Evolutionary conservation across 192 early-diverging fungal species (phyloP).

Genomic region (Chytriomyces confervae): DNA sequence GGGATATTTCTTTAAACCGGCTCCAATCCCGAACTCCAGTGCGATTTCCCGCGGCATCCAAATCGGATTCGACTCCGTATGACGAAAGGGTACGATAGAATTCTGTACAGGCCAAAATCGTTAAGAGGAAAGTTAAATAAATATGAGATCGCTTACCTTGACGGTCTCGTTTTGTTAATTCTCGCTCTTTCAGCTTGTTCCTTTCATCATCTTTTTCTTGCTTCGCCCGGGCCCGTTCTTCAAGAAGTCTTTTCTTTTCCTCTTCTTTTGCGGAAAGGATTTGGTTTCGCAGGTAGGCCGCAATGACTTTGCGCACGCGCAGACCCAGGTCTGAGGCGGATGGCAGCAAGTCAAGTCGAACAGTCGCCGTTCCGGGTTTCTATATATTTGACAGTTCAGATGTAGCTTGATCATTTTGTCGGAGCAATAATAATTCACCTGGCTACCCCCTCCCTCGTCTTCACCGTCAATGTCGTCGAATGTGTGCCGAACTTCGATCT

Average conservation of each 20-base stretch:
- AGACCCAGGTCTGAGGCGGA: conserved; percentile 54
- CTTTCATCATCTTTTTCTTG: conserved; percentile 51
- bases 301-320: conserved; percentile 53
- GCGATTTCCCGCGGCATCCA: not conserved
- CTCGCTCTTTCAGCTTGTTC: conserved; percentile 41
- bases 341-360: conserved; percentile 45
- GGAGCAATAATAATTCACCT: not conserved
- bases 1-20: conserved; percentile 72
- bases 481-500: conserved; percentile 1
- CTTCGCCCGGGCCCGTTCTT: conserved; percentile 43
- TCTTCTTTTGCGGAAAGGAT: conserved; percentile 43
- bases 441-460: conserved; percentile 28
- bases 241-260: conserved; percentile 38
- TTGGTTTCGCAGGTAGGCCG: conserved; percentile 50
- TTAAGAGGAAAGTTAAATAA: conserved; percentile 14
- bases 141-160: conserved; percentile 38
- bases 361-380: not conserved
- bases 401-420: too few species aligned
- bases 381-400: too few species aligned
- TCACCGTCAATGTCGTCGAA: conserved; percentile 17
- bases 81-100: conserved; percentile 58
- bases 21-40: conserved; percentile 60
- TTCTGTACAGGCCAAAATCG: conserved; percentile 38
- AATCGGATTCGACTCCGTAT: conserved; percentile 53
- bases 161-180: conserved; percentile 56